Percentiles rank a stretch among this genome's conserved stretches.
phyloP scores from a whole-genome alignment of 192 early-diverging fungal genomes.

The Coemansia sp. region DNA sequence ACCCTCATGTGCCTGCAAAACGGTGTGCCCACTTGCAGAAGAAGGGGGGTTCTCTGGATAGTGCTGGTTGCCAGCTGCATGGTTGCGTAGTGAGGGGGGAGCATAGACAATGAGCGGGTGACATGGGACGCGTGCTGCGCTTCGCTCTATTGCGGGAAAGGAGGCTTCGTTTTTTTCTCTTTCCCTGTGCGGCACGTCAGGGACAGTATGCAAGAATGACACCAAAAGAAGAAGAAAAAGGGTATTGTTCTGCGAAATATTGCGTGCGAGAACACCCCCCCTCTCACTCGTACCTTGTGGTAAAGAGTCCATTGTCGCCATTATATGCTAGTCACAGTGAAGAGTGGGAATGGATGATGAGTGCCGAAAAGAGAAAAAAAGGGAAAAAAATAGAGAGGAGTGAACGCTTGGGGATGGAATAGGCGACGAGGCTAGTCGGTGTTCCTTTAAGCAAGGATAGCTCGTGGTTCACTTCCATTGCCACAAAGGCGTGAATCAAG shows the following conservation, averaged over 20 bases:
- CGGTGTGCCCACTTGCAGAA: neutral
- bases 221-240: neutral
- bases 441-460: conserved; percentile 7
- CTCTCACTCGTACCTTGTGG: neutral
- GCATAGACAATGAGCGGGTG: neutral
- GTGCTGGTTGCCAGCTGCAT: neutral
- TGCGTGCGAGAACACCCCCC: neutral
- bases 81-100: neutral
- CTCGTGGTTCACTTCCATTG: neutral
- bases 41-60: neutral
- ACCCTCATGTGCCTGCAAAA: no score
- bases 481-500: neutral
- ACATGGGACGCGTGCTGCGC: neutral
- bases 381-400: neutral
- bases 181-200: neutral
- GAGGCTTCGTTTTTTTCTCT: neutral
- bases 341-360: neutral
- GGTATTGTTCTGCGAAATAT: neutral
- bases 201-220: neutral
- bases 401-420: no score
- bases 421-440: neutral
- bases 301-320: neutral
- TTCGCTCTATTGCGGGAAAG: neutral
- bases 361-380: neutral
- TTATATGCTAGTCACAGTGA: neutral